Base-by-base conservation (phyloP, 371 early-diverging fungal species). In the Mucor racemosus region DNA sequence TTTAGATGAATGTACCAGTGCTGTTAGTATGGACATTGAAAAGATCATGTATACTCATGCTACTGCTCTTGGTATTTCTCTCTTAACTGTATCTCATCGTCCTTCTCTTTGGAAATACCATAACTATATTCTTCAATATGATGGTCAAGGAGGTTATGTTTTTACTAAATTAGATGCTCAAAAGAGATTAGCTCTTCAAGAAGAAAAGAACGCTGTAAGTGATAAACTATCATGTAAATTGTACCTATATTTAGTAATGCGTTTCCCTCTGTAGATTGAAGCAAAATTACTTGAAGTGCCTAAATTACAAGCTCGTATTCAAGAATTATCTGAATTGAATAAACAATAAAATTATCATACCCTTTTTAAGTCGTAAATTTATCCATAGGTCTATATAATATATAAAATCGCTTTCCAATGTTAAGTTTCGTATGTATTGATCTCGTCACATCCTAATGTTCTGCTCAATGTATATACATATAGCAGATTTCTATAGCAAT, bases 1-100 rank as follows among this genome's bases (percentile, higher is more conserved):
- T 75, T 77, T 95, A 69, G 96, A 95, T 67, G 95, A 95, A 81
- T 95, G 96, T 73, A 96, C 96, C 10, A 90, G 90, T 69, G 92
- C 96, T n/a, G 95, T 95, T 35, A 91, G 92, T 75, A 89, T 95
- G 88, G 94, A 94, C 55, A 85, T 95, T 46, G 96, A 96, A 73
- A 84, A 88, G 74, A 89, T 92, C 66, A 94, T 95, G 94, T 95
- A 95, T 74, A 91, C 91, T 21, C 90, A 94, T 69, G 94, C 95
- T 40, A 90, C 90, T 59, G 81, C 84, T 26, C 83, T 95, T 17
- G 93, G 93, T 26, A 95, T 95, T 68, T 92, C 95, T 4, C 78
- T 95, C 54, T 80, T 95, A 66, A 95, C 96, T 0, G 94, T 95
- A 6, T 93, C 94, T 10, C 95, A 95, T 79, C 90, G 95, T 15